Base-by-base conservation (phyloP, 371 early-diverging fungal genomes). In the Conidiobolus incongruus region DNA sequence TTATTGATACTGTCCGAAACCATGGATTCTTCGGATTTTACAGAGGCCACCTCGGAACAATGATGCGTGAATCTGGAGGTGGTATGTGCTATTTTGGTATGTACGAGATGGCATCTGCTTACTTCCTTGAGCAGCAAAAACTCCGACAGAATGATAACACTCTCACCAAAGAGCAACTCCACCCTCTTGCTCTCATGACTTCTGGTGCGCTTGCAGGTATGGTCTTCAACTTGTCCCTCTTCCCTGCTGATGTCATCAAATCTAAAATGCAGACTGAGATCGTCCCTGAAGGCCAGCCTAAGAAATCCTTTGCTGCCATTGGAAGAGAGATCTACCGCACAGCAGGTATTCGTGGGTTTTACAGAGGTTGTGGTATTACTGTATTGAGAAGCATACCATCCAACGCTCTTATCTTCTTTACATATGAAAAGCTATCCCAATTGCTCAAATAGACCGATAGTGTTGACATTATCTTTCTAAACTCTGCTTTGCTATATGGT, bases 51-150 rank as follows among this genome's bases (percentile, higher is more conserved):
- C 47, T 78, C 4, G 87, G 83, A 0, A 95, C 94, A 0, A 58
- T 90, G 28, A 59, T 89, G 20, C 70, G 93, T 32, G 96, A 93
- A 53, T 60, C 76, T 2, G 73, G 81, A n/a, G 96, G 96, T 32
- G 89, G 89, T 17, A 88, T 77, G 0, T 83, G 78, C 12, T 95
- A 94, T 93, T 95, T 95, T 53, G 93, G 94, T 46, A 65, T 78
- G 5, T 95, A 95, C 50, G 93, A 95, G 58, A 58, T 72, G 26
- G 62, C 70, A 0, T 76, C 80, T 47, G 62, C 63, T 12, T 51
- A 61, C 21, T 60, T 81, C 47, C n/a, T n/a, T n/a, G 49, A 53
- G 7, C 55, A 38, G 50, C 57, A 45, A 55, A 66, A 41, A 37
- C 33, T 20, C 46, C n/a, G n/a, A n/a, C n/a, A n/a, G n/a, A n/a